A percentile compares a stretch with the other conserved stretches of the same genome.
phyloP scores from a whole-genome alignment of 2,329 filamentous ascomycete species.

The Thelonectria discophora region DNA sequence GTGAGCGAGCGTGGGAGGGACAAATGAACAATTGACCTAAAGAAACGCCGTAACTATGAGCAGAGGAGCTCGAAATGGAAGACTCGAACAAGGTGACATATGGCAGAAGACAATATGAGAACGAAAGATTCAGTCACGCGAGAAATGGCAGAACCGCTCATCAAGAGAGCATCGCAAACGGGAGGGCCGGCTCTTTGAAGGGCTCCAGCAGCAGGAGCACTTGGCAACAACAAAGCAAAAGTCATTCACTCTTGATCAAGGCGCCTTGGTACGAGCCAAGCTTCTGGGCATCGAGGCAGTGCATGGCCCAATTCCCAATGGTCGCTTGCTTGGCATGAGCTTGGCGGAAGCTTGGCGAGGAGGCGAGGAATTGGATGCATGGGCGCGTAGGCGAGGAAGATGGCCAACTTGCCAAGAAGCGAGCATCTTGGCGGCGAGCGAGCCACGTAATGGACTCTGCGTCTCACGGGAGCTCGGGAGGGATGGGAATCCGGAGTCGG shows the following conservation, averaged over 20 bases:
- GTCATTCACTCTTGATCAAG: background rate
- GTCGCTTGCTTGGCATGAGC: constrained; percentile 11
- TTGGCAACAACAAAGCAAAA: background rate
- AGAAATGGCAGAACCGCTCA: background rate
- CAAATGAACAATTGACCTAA: background rate
- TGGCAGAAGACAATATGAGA: background rate
- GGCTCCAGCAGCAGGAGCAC: background rate
- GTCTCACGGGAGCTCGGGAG: background rate
- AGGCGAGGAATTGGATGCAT: background rate
- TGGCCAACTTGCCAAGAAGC: background rate
- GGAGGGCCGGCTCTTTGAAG: constrained; percentile 5
- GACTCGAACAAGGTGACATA: background rate
- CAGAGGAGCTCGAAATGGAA: background rate
- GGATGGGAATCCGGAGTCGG: background rate
- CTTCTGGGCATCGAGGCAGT: constrained; percentile 40
- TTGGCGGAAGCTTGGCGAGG: constrained; percentile 26
- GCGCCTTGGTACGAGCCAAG: constrained; percentile 37
- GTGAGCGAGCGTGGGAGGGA: background rate
- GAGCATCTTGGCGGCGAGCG: constrained; percentile 14
- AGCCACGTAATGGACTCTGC: constrained; percentile 31
- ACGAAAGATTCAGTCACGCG: background rate
- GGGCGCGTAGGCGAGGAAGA: background rate
- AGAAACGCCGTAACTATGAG: background rate
- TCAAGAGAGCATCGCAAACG: background rate
- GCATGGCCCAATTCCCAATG: constrained; percentile 27